Percentiles rank a stretch among this genome's conserved stretches.
phyloP scores from a whole-genome alignment of 2,329 filamentous ascomycete genomes.

The Fusarium mangiferae region DNA sequence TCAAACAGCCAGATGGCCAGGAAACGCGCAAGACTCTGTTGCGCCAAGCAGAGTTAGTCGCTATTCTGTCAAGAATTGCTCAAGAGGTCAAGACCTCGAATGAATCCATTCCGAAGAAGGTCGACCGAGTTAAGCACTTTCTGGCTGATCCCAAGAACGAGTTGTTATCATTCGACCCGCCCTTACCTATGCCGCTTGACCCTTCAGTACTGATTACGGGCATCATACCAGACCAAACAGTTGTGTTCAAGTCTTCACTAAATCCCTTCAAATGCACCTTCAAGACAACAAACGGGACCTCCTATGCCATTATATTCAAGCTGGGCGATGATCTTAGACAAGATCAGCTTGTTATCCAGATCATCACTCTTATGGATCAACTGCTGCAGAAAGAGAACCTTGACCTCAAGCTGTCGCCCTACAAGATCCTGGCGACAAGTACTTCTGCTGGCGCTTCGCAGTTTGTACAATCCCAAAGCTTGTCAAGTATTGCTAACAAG shows the following conservation, averaged over 20 bases:
- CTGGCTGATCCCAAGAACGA: slow-evolving; percentile 92
- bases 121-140: slow-evolving; percentile 84
- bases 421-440: slow-evolving; percentile 94
- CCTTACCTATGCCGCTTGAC: slow-evolving; percentile 88
- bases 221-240: slow-evolving; percentile 83
- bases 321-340: slow-evolving; percentile 95
- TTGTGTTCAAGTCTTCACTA: slow-evolving; percentile 95
- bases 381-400: slow-evolving; percentile 95
- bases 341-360: slow-evolving; percentile 95
- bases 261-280: slow-evolving; percentile 93
- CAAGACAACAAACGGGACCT: slow-evolving; percentile 78
- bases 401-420: slow-evolving; percentile 93
- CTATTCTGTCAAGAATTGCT: slow-evolving; percentile 87
- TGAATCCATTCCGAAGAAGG: slow-evolving; percentile 81
- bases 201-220: slow-evolving; percentile 83
- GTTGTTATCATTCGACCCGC: slow-evolving; percentile 82
- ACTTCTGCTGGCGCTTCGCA: slow-evolving; percentile 91
- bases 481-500: slow-evolving; percentile 85
- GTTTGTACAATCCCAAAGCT: slow-evolving; percentile 86
- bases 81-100: slow-evolving; percentile 86
- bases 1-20: slow-evolving; percentile 74
- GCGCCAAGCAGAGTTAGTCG: slow-evolving; percentile 89
- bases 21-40: slow-evolving; percentile 80
- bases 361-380: slow-evolving; percentile 97
- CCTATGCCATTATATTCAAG: slow-evolving; percentile 96